Evolutionary conservation across 2,329 filamentous ascomycete genomes (phyloP).

Genomic region (Cryphonectria radicalis): DNA sequence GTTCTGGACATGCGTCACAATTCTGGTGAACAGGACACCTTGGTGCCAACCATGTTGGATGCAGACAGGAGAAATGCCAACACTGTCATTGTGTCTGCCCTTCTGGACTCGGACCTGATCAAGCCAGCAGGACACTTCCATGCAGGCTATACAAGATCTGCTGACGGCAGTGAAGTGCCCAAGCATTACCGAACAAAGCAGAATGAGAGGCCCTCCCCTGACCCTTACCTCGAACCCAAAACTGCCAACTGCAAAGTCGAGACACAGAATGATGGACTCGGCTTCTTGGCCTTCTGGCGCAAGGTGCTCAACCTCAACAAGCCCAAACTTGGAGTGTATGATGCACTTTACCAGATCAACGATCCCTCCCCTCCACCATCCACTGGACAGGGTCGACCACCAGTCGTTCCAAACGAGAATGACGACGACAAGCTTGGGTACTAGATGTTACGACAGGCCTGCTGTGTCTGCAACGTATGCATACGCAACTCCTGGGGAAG

Average conservation of each 20-base stretch:
- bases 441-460: neutral
- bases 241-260: neutral
- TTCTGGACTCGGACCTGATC: neutral
- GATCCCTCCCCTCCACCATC: neutral
- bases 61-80: neutral
- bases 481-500: neutral
- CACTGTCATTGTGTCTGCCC: neutral
- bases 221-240: neutral
- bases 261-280: neutral
- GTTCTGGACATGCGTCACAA: neutral
- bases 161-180: neutral
- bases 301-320: neutral
- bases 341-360: neutral
- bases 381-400: neutral
- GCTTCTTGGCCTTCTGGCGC: neutral
- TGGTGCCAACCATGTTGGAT: neutral
- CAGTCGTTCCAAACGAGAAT: neutral
- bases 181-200: neutral
- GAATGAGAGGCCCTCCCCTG: neutral
- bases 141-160: neutral
- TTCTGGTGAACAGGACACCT: neutral
- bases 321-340: neutral
- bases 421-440: neutral
- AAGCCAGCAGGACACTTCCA: slow-evolving; percentile 6
- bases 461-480: neutral